Percentiles rank a stretch among this genome's conserved stretches.
These are phyloP conservation scores for Coelastrella sp. DNA, from an alignment of 139 green algal genomes.

Conservation along the genomic window DNA sequence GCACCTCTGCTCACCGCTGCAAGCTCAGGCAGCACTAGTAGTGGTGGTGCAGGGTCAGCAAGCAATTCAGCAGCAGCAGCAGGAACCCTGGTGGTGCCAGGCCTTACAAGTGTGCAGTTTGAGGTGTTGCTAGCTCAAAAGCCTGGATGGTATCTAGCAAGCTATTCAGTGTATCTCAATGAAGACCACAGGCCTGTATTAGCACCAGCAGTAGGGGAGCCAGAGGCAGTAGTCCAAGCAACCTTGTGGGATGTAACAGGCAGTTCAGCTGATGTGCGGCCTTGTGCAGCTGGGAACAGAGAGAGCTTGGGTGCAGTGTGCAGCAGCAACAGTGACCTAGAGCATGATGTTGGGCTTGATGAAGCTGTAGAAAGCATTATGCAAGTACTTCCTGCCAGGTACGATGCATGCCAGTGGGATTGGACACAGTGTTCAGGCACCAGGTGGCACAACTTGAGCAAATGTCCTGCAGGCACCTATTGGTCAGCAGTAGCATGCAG, in stretches of 20 bases:
- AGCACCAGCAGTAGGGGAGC: neutral
- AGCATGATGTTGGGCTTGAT: neutral
- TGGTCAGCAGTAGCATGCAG: too few relatives aligned
- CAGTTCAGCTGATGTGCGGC: neutral
- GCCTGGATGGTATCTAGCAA: neutral
- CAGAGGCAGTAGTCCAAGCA: neutral
- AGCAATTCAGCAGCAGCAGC: neutral
- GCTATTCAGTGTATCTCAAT: conserved; percentile 5
- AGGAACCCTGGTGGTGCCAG: neutral
- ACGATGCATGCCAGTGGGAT: too few relatives aligned
- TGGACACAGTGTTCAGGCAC: too few relatives aligned
- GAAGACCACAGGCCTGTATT: neutral
- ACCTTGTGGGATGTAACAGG: neutral
- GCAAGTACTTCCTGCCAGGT: too few relatives aligned
- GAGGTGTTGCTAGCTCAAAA: neutral
- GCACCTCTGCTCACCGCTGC: neutral
- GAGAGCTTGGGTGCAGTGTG: neutral
- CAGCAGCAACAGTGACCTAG: neutral
- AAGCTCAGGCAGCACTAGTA: neutral
- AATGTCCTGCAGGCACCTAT: too few relatives aligned
- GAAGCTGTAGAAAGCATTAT: too few relatives aligned
- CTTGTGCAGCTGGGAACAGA: neutral
- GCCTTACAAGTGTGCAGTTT: neutral
- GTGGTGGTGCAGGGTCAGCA: conserved; percentile 11
- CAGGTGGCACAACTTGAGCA: too few relatives aligned